phyloP scores from a whole-genome alignment of 2,329 filamentous ascomycete genomes.

The Penicillium janthinellum region DNA sequence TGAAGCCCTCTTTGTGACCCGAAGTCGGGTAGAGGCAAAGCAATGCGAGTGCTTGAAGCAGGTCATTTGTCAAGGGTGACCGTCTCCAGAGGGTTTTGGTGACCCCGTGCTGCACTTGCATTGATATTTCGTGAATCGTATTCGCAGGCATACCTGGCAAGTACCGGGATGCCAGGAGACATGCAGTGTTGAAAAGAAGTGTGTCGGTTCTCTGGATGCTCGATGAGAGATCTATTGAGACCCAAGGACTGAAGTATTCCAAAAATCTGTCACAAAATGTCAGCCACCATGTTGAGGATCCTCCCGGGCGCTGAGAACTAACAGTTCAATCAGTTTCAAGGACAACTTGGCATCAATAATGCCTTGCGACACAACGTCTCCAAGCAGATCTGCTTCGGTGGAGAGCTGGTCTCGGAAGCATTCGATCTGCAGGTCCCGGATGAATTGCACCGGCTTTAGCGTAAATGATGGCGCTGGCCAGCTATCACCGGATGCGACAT shows the following conservation, averaged over 20 bases:
- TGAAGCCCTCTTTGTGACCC: constrained; percentile 36
- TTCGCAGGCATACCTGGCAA: constrained; percentile 34
- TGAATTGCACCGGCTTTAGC: constrained; percentile 35
- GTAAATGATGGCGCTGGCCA: constrained; percentile 24
- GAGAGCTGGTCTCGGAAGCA: constrained; percentile 31
- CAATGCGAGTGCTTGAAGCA: constrained; percentile 36
- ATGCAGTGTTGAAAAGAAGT: constrained; percentile 38
- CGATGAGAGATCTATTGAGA: constrained; percentile 34
- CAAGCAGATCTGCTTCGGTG: constrained; percentile 26
- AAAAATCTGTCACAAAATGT: constrained; percentile 25
- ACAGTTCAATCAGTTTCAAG: constrained; percentile 37
- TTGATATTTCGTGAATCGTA: constrained; percentile 32
- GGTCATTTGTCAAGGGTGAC: constrained; percentile 33
- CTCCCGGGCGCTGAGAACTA: constrained; percentile 4
- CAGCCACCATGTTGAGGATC: neutral
- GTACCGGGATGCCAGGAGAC: constrained; percentile 37
- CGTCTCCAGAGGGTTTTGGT: constrained; percentile 34
- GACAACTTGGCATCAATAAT: constrained; percentile 36
- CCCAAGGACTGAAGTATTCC: constrained; percentile 36
- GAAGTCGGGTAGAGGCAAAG: constrained; percentile 37
- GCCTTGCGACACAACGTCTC: constrained; percentile 31
- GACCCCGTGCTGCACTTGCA: constrained; percentile 36
- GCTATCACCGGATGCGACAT: constrained; percentile 24
- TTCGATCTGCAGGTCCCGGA: constrained; percentile 36
- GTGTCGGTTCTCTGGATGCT: constrained; percentile 35